These are phyloP conservation scores for Phytophthora sp. DNA, from an alignment of 352 stramenopile genomes.

Conservation along the genomic window DNA sequence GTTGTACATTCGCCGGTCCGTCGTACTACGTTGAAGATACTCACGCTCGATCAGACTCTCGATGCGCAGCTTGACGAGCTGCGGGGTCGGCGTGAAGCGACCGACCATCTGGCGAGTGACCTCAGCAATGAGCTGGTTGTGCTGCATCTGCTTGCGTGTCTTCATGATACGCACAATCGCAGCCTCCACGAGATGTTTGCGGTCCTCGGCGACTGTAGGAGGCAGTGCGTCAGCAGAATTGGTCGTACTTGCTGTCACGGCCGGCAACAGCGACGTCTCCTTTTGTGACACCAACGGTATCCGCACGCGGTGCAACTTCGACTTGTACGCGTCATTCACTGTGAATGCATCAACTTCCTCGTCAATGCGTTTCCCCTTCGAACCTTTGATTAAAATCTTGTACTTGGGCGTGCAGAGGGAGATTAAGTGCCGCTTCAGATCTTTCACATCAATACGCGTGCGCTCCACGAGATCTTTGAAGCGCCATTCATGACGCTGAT, in stretches of 20 bases:
- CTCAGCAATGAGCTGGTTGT: constrained; percentile 93
- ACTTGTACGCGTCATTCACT: constrained; percentile 96
- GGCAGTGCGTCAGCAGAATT: constrained; percentile 80
- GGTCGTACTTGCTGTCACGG: constrained; percentile 34
- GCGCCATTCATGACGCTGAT: constrained; percentile 77
- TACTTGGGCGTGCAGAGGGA: constrained; percentile 98
- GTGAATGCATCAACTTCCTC: constrained; percentile 94
- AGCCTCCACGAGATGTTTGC: constrained; percentile 95
- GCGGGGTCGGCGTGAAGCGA: constrained; percentile 93
- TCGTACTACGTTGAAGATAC: constrained; percentile 95
- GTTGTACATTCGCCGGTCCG: constrained; percentile 95
- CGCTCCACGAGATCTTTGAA: constrained; percentile 91
- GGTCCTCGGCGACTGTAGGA: constrained; percentile 94
- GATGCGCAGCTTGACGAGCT: constrained; percentile 98
- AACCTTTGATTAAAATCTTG: constrained; percentile 97
- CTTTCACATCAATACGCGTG: constrained; percentile 89
- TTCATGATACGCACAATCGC: constrained; percentile 97
- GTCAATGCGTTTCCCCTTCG: constrained; percentile 96
- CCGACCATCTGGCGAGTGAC: constrained; percentile 87
- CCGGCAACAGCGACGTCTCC: constrained; percentile 66
- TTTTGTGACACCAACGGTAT: constrained; percentile 88
- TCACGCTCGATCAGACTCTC: constrained; percentile 99
- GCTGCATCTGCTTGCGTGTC: constrained; percentile 91
- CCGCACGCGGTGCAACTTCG: constrained; percentile 90
- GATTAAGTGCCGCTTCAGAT: constrained; percentile 95